Conservation (phyloP, 371 early-diverging fungal genomes). For the Mucor plumbeus region DNA sequence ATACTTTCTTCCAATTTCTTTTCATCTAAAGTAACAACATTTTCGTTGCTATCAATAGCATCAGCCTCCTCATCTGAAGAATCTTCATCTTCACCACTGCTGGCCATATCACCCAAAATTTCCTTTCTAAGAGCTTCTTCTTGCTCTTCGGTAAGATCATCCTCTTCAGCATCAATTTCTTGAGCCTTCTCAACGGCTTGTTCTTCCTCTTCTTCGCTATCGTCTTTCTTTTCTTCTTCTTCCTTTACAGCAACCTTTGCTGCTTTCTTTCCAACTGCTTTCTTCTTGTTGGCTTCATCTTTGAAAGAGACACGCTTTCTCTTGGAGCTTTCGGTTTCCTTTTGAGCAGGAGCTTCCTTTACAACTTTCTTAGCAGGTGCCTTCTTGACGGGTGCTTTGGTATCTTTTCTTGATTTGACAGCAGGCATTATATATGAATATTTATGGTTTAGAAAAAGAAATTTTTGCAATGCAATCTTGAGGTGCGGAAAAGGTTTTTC, state of each 20-base stretch:
- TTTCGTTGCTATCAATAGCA: conserved; percentile 54
- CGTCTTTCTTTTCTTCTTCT: conserved; percentile 17
- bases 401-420: conserved; percentile 17
- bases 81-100: conserved; percentile 53
- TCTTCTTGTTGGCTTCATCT: conserved; percentile 18
- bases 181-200: conserved; percentile 14
- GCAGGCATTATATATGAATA: conserved; percentile 13
- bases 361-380: conserved; percentile 16
- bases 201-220: conserved; percentile 18
- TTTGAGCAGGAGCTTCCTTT: conserved; percentile 30
- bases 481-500: background rate
- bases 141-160: conserved; percentile 49
- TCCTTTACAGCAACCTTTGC: conserved; percentile 23
- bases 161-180: conserved; percentile 38
- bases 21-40: conserved; percentile 50
- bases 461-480: background rate
- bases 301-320: conserved; percentile 28
- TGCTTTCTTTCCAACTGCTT: conserved; percentile 14
- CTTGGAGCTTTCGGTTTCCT: conserved; percentile 36
- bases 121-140: conserved; percentile 49
- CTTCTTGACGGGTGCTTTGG: conserved; percentile 19
- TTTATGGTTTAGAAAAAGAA: background rate
- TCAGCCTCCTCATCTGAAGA: conserved; percentile 47
- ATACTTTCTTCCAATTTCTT: conserved; percentile 43
- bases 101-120: conserved; percentile 57